A percentile compares a stretch with the other conserved stretches of the same genome.
Conservation (phyloP, 495 filamentous ascomycete genomes). For the Penicillium goetzii region DNA sequence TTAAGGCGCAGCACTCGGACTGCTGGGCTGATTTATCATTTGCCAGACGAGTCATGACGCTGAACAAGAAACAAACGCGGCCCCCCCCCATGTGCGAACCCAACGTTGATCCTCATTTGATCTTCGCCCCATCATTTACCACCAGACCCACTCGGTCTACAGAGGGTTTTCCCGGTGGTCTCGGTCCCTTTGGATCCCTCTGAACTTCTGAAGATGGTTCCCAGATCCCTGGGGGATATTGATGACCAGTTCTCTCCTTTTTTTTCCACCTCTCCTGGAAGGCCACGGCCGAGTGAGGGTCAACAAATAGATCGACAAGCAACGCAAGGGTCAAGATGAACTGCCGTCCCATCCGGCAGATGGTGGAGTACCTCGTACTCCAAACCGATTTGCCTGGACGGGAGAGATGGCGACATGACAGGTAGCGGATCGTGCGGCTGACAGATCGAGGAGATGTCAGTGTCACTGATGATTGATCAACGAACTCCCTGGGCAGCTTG, state of each 20-base stretch:
- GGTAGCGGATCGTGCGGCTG: slow-evolving; percentile 20
- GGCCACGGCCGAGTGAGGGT: not conserved
- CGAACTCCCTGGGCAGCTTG: too few relatives aligned
- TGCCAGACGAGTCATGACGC: not conserved
- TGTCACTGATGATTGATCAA: slow-evolving; percentile 1
- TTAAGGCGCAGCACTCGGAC: slow-evolving; percentile 1
- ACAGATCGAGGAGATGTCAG: slow-evolving; percentile 1
- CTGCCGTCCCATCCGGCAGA: not conserved
- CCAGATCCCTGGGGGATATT: not conserved
- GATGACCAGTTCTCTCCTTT: not conserved
- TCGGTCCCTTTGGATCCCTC: not conserved
- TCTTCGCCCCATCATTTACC: slow-evolving; percentile 4
- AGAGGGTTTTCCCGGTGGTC: not conserved
- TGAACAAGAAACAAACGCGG: not conserved
- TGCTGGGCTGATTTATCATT: not conserved
- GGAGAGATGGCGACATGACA: slow-evolving; percentile 18
- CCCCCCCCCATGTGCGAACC: slow-evolving; percentile 10
- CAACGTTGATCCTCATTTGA: slow-evolving; percentile 22
- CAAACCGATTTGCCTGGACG: not conserved
- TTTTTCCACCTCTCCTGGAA: not conserved
- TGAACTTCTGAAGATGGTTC: not conserved
- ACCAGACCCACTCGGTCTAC: slow-evolving; percentile 1
- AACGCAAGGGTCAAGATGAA: slow-evolving; percentile 10
- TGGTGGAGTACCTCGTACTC: not conserved
- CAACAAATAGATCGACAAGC: slow-evolving; percentile 10